A percentile compares a stretch with the other conserved stretches of the same genome.
phyloP scores from a whole-genome alignment of 768 basidiomycete genomes.

The Suillus placidus region DNA sequence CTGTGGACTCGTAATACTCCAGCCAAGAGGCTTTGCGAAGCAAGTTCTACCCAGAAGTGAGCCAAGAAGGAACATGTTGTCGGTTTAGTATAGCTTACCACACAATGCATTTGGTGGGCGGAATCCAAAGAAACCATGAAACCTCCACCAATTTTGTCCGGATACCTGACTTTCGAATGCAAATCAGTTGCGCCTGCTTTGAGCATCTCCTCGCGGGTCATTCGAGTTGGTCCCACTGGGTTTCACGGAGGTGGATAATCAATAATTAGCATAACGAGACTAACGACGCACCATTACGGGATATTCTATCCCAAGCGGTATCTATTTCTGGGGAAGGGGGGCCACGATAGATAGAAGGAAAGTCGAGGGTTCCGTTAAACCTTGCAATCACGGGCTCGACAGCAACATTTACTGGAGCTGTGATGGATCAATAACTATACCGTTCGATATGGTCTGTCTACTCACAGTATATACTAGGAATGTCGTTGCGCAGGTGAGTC shows the following conservation, averaged over 20 bases:
- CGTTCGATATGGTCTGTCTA: not conserved
- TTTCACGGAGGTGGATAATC: conserved; percentile 4
- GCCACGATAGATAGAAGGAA: conserved; percentile 14
- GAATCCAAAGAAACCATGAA: conserved; percentile 14
- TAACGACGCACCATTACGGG: conserved; percentile 2
- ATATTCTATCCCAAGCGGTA: conserved; percentile 13
- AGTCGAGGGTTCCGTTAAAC: conserved; percentile 13
- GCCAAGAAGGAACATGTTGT: not conserved
- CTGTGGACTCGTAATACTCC: conserved; percentile 13
- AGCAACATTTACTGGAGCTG: conserved; percentile 16
- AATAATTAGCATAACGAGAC: not conserved
- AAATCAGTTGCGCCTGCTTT: conserved; percentile 8
- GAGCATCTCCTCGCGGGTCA: conserved; percentile 12
- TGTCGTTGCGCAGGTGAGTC: not conserved
- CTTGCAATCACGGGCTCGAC: conserved; percentile 13
- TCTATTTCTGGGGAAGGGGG: conserved; percentile 16
- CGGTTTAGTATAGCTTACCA: conserved; percentile 5
- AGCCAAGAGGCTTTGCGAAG: conserved; percentile 15
- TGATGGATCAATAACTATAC: not conserved
- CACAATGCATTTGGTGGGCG: conserved; percentile 15
- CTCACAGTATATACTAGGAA: conserved; percentile 5
- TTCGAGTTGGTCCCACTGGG: not conserved
- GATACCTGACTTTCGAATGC: conserved; percentile 11
- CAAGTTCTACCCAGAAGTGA: conserved; percentile 2
- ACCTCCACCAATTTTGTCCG: conserved; percentile 15